phyloP scores from a whole-genome alignment of 2,329 filamentous ascomycete genomes.

The Scedosporium boydii region DNA sequence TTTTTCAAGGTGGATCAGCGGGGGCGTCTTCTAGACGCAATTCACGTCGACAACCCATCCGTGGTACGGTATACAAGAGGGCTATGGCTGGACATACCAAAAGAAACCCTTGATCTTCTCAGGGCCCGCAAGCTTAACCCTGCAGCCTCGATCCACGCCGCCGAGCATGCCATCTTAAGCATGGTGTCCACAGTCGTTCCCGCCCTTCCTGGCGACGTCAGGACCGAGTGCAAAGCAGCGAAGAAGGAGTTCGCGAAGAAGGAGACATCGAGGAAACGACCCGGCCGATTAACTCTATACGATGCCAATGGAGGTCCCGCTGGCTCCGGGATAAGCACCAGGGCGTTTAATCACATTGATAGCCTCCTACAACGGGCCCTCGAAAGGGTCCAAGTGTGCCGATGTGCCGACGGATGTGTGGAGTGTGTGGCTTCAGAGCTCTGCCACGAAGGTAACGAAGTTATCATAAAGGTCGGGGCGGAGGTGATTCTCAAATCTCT shows the following conservation, averaged over 20 bases:
- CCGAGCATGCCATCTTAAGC: constrained; percentile 81
- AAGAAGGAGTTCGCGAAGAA: constrained; percentile 75
- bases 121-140: constrained; percentile 64
- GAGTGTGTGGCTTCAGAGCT: constrained; percentile 82
- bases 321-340: constrained; percentile 79
- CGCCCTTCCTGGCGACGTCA: constrained; percentile 80
- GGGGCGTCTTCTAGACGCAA: constrained; percentile 77
- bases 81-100: constrained; percentile 92
- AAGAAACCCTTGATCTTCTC: constrained; percentile 68
- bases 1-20: constrained; percentile 95
- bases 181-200: constrained; percentile 88
- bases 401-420: constrained; percentile 70
- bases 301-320: constrained; percentile 82
- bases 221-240: constrained; percentile 86
- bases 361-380: constrained; percentile 67
- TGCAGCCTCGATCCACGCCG: constrained; percentile 85
- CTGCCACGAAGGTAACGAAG: constrained; percentile 79
- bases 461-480: constrained; percentile 88
- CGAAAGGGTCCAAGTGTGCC: constrained; percentile 64
- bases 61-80: constrained; percentile 78
- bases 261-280: constrained; percentile 66
- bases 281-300: constrained; percentile 85
- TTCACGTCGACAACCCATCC: constrained; percentile 87
- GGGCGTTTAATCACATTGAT: constrained; percentile 90
- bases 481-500: constrained; percentile 71